Base-by-base conservation (phyloP, 192 early-diverging fungal genomes). In the Glomus cerebriforme region DNA sequence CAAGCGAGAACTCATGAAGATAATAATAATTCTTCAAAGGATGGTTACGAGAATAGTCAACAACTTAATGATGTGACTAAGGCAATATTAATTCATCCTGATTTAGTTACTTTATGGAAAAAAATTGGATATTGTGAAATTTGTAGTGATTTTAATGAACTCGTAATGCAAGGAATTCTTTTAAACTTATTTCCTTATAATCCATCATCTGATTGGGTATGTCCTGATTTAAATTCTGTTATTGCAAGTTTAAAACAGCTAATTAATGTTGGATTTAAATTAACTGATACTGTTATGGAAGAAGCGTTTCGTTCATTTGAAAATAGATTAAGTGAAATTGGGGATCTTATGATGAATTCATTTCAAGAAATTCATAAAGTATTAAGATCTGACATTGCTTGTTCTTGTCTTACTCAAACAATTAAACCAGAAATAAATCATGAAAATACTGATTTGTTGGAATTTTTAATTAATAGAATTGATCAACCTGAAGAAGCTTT, bases 61-160 rank as follows among this genome's bases (percentile, higher is more conserved):
- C 73, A 58, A 58, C 54, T 59, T 5, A 74, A 59, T 15, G 73
- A 47, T 10, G 47, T 74, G 15, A 12, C 49, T 15, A 37, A 27
- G 10, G 73, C 73, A 19, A 59, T 74, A 22, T 59, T 74, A 15
- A 59, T 59, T 59, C 32, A 74, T 74, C 73, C 73, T 4, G 9
- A 47, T 19, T 74, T 74, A 27, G 27, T 74, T 15, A 26, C n/a
- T 8, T 13, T 54, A 0, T 74, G 73, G 73, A 74, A 58, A 59
- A 2, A 26, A 9, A 19, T 26, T 29, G 73, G 49, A 0, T 74
- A 74, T 74, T n/a, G 24, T 26, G 73, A 74, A n/a, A 74, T 74
- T 58, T 49, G 27, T 54, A 54, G 19, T 22, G 49, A 54, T 7
- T 22, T 22, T 22, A 54, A 54, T 54, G 49, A 54, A 7, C 2